Conservation (phyloP, 2,329 filamentous ascomycete species). For the Rhynchosporium graminicola region DNA sequence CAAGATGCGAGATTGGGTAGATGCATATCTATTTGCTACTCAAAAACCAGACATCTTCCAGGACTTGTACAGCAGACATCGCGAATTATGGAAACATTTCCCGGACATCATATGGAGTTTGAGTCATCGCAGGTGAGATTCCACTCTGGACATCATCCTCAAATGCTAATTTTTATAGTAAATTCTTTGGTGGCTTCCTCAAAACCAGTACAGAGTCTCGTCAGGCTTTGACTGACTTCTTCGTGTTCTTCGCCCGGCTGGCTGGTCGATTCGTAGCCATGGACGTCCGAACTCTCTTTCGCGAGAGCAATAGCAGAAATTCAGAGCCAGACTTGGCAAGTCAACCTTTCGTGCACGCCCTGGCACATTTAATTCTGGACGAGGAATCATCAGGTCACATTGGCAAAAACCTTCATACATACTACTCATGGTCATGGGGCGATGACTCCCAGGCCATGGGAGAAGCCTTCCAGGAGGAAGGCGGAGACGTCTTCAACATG, state of each 20-base stretch:
- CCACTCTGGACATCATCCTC: not conserved
- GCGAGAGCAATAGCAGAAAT: slow-evolving; percentile 36
- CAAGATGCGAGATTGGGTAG: slow-evolving; percentile 53
- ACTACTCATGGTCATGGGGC: slow-evolving; percentile 46
- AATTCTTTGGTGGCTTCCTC: slow-evolving; percentile 40
- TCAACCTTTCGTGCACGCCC: slow-evolving; percentile 48
- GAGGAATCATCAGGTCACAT: slow-evolving; percentile 39
- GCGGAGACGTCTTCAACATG: slow-evolving; percentile 48
- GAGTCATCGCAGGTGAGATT: slow-evolving; percentile 46
- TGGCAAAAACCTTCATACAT: slow-evolving; percentile 40
- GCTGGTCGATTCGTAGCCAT: slow-evolving; percentile 54
- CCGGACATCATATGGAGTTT: slow-evolving; percentile 52
- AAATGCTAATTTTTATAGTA: slow-evolving; percentile 33
- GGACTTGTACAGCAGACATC: slow-evolving; percentile 49
- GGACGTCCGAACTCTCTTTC: slow-evolving; percentile 46
- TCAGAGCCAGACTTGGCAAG: slow-evolving; percentile 47
- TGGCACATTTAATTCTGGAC: slow-evolving; percentile 44
- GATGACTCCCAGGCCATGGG: slow-evolving; percentile 34
- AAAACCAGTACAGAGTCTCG: slow-evolving; percentile 29
- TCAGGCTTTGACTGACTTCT: slow-evolving; percentile 35
- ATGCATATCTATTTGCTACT: slow-evolving; percentile 49
- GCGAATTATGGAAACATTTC: slow-evolving; percentile 53
- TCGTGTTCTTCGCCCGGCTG: slow-evolving; percentile 47
- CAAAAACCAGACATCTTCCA: slow-evolving; percentile 41
- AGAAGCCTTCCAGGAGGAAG: slow-evolving; percentile 38